Base-by-base conservation (phyloP, 306 rosid species). In the Pueraria montana region DNA sequence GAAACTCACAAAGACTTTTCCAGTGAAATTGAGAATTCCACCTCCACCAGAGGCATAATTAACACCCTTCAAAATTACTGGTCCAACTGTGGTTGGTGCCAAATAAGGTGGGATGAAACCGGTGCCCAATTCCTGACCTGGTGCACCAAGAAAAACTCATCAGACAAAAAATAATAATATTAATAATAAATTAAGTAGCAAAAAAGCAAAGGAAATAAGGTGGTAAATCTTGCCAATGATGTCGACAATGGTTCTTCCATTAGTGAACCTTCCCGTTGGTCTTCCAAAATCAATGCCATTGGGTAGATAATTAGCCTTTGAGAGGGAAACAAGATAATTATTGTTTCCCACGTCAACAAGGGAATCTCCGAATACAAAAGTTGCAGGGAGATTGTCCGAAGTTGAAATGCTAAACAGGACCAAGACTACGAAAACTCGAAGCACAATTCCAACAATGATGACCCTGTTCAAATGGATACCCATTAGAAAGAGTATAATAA, bases 31-130 rank as follows among this genome's bases (percentile, higher is more conserved):
- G 36, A 92, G 89, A 89, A 92, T 91, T 76, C 97, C 95, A 84
- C 89, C 82, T 11, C 91, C 91, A 18, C 95, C 95, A 26, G 95
- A 94, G 36, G 95, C 98, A 84, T 92, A 92, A 61, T 94, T 94
- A 36, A 88, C 92, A 42, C 95, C 98, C 52, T 78, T 80, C 63
- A 94, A 82, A 86, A 89, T 34, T n/a, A 78, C 83, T 2, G 84
- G 38, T 40, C 93, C 97, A 2, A 72, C 18, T 62, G 93, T 88
- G 18, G 95, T 62, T 67, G 94, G 95, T 27, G 94, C 89, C 59
- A 91, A 68, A 86, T 91, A 92, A 4, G 95, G 94, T 27, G 93
- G 97, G 23, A 85, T 84, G 65, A 83, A 82, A n/a, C 78, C 77
- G 3, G 83, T 46, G 68, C 91, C 93, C 65, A 91, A 66, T 58